phyloP scores from a whole-genome alignment of 73 alveolate species.

The Durusdinium trenchii region DNA sequence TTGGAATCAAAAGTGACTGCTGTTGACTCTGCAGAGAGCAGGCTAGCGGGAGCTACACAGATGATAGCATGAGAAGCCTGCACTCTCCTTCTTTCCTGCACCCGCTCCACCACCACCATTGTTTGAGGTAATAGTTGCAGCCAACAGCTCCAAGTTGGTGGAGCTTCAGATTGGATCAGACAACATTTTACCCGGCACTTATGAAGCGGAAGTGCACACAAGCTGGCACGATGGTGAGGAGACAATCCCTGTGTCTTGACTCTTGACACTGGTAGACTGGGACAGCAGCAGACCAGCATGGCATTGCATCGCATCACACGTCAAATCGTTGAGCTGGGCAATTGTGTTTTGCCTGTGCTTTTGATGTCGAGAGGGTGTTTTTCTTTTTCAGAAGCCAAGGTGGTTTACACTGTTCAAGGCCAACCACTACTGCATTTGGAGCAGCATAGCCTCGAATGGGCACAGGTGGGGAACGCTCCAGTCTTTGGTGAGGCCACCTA shows the following conservation, averaged over 20 bases:
- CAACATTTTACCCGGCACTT: background rate
- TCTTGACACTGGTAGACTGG: background rate
- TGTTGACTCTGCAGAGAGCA: background rate
- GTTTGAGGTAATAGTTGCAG: background rate
- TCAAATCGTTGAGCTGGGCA: background rate
- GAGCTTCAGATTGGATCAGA: constrained; percentile 23
- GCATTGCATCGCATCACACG: background rate
- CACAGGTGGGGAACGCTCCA: constrained; percentile 15
- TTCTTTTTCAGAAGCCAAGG: background rate
- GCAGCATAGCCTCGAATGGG: background rate
- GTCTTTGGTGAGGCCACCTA: background rate
- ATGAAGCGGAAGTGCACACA: background rate
- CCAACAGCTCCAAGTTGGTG: background rate
- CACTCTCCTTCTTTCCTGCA: too few relatives aligned
- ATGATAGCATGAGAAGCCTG: background rate
- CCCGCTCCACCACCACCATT: background rate
- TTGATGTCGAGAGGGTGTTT: background rate
- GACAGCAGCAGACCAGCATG: background rate
- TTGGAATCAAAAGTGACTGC: background rate
- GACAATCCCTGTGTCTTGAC: constrained; percentile 16
- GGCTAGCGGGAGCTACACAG: background rate
- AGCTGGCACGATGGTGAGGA: constrained; percentile 23
- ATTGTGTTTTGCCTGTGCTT: background rate
- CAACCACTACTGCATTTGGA: background rate
- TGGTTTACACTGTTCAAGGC: constrained; percentile 28